Percentiles rank a stretch among this genome's conserved stretches.
Evolutionary conservation across 306 rosid genomes (phyloP).

Genomic region (Prunus armeniaca): DNA sequence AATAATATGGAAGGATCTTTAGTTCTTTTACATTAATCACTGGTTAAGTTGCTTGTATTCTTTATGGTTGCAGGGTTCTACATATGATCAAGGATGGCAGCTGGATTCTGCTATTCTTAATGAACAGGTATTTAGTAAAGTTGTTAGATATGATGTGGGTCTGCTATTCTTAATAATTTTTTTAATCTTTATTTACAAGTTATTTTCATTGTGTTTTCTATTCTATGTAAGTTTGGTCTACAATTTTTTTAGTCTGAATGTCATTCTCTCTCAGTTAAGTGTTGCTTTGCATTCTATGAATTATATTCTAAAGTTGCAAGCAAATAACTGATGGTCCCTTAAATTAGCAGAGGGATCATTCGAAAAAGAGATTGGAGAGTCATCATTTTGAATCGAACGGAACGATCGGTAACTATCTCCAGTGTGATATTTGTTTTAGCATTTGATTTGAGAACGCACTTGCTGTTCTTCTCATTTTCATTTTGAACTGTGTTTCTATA

Average conservation of each 20-base stretch:
- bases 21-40: constrained; percentile 8
- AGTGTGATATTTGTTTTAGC: constrained; percentile 17
- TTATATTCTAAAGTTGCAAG: constrained; percentile 4
- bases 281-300: constrained; percentile 1
- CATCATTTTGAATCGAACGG: constrained; percentile 84
- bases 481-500: constrained; percentile 32
- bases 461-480: constrained; percentile 15
- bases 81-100: constrained; percentile 87
- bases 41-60: constrained; percentile 32
- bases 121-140: constrained; percentile 57
- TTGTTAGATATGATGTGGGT: constrained; percentile 10
- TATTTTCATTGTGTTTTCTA: not conserved
- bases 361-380: constrained; percentile 75
- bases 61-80: constrained; percentile 59
- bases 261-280: not conserved
- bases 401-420: constrained; percentile 53
- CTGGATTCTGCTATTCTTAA: constrained; percentile 58
- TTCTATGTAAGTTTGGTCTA: not conserved
- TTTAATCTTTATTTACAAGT: not conserved
- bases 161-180: not conserved
- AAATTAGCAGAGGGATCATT: constrained; percentile 73
- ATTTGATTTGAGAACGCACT: constrained; percentile 7
- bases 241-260: not conserved
- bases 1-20: constrained; percentile 6
- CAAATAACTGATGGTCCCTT: constrained; percentile 15